Evolutionary conservation across 352 stramenopile genomes (phyloP), one percentile per base, ranked within the genome.

Genomic region (Globisporangium cylindrosporum): DNA sequence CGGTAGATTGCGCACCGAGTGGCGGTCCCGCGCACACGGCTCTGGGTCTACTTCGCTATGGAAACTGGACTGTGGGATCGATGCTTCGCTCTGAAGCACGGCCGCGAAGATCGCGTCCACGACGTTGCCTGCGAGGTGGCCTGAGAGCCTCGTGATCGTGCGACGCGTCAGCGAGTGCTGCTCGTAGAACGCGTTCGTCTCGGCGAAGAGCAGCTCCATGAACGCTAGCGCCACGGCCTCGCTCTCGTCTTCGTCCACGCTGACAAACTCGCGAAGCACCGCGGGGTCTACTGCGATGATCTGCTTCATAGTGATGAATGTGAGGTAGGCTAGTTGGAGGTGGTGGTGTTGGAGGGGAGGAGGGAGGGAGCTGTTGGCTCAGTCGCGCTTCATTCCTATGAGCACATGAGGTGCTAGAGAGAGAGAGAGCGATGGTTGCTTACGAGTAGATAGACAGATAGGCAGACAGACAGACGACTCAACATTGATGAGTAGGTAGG

Each of bases 101-200:
- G 81, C 78, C 1, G 75, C 71, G 18, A 74, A 69, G 4, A 87
- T 68, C 1, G 73, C 70, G 46, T 86, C 78, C 0, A 89, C 27
- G 0, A 87, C 62, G 58, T 78, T 82, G n/a, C 75, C 61, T 9
- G 70, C 58, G 5, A 90, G 62, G 7, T 66, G 61, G 4, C 61
- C 38, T 9, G 73, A 73, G n/a, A 77, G 36, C 4, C 49, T 22
- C 43, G 25, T 14, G 14, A 90, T 46, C 0, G 73, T 59, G 34
- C 76, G 53, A 0, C 38, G 43, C 43, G 73, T 64, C 12, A 81
- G 64, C 22, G 66, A 66, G 49, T 81, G 78, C 66, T 90, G 80
- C 14, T 70, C 43, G 62, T 80, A 88, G 48, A 69, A 77, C 1
- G 70, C 77, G 43, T 90, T 90, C 29, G 81, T 84, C 72, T 90